Conservation (phyloP, 331 rosid genomes). For the Malus hybrid region DNA sequence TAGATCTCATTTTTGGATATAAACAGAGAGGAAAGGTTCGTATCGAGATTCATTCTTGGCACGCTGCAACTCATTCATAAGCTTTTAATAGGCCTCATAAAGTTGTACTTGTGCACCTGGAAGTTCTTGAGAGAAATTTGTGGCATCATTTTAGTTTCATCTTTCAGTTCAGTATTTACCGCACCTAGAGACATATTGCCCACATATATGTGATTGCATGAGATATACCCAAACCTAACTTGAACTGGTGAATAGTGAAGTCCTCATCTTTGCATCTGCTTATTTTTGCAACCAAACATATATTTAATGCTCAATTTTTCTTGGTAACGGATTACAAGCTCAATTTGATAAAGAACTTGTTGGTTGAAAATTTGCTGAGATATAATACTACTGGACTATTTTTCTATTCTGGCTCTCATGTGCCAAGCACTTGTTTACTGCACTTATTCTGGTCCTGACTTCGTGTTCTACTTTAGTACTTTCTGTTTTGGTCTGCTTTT, state of each 20-base stretch:
- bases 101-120: too few relatives aligned
- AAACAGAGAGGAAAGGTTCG: constrained; percentile 99
- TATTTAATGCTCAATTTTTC: not conserved
- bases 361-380: not conserved
- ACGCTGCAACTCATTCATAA: too few relatives aligned
- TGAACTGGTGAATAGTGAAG: not conserved
- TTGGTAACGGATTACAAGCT: too few relatives aligned
- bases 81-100: too few relatives aligned
- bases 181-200: too few relatives aligned
- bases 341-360: not conserved
- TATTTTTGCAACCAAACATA: not conserved
- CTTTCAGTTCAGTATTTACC: too few relatives aligned
- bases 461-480: not conserved
- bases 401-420: not conserved
- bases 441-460: constrained; percentile 2
- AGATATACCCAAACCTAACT: not conserved
- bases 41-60: constrained; percentile 17
- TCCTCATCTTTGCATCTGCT: not conserved
- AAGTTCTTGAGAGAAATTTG: too few relatives aligned
- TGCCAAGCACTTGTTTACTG: not conserved
- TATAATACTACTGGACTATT: not conserved
- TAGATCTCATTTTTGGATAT: constrained; percentile 93
- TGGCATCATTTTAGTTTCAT: too few relatives aligned
- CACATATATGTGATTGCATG: too few relatives aligned
- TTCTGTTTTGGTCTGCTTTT: constrained; percentile 14